Base-by-base conservation (phyloP, 768 basidiomycete species). In the Lactifluus volemus region DNA sequence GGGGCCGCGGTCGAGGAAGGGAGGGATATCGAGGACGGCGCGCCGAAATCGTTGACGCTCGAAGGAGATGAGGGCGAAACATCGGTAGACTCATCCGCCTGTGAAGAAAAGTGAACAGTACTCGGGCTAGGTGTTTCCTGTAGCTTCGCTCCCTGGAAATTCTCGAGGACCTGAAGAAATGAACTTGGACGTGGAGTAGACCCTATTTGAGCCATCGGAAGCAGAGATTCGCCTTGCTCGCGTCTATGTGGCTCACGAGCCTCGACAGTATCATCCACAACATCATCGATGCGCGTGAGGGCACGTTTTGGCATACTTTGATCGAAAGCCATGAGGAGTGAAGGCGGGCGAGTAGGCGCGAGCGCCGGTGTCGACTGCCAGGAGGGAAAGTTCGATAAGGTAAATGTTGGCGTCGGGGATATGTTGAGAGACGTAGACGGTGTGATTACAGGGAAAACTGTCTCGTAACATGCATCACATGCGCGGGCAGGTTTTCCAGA, bases 391-490 rank as follows among this genome's bases (percentile, higher is more conserved):
- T 77, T 77, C 5, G 78, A 78, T 14, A 85, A 69, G 0, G 84
- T 81, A 5, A 79, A 73, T 49, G 80, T 76, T 0, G 81, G 78
- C 65, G 77, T 75, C 39, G 59, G 15, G 41, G 63, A 51, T n/a
- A 65, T 55, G 54, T 47, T 55, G 3, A 59, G 38, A 15, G 64
- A 66, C 49, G 53, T 69, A 66, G 41, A 57, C 12, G 59, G 68
- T 66, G 30, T 58, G 49, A 86, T 67, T 3, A 88, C 58, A 0
- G 91, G 91, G 66, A 96, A 96, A 17, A 94, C 87, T 12, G 86
- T 81, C 63, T 91, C 88, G 67, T 86, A 96, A 72, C 93, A 96
- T 1, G 86, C 80, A 58, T 90, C 85, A 70, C 93, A 96, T 7
- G 92, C 86, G 3, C 93, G 81, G 1, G 89, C 86, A 42, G 88